Evolutionary conservation across 371 early-diverging fungal genomes (phyloP), one percentile per base, ranked within the genome.

Genomic region (Nematocida minor): DNA sequence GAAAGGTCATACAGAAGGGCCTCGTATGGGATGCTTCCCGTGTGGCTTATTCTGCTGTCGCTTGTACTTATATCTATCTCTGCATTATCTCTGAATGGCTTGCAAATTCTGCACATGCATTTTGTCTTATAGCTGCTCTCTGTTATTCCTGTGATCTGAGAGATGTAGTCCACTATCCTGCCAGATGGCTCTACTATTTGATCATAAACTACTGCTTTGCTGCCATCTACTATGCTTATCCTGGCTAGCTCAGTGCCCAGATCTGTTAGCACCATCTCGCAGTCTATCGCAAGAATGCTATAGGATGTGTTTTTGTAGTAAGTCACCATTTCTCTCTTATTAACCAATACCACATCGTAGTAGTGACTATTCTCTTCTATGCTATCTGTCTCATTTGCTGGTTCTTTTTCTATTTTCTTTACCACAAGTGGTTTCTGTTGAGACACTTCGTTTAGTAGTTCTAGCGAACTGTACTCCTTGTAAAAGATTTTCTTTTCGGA

Each of bases 251-350:
- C 80, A 47, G 53, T 74, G 11, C 83, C 83, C 18, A 42, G 27
- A 16, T 55, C 57, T 34, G 82, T 84, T 22, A 48, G 27, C 25
- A 84, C 80, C 84, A 84, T 85, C 57, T 85, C 85, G 48, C 84
- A 79, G 74, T 85, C 85, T 18, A 85, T 41, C 18, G 66, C 7
- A 18, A 84, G 67, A 18, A 85, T 34, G 27, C 60, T 54, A 66
- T 85, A 46, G 22, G 49, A 9, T 2, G 48, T 79, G 18, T 20
- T 9, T 0, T 25, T 22, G 2, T 22, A 38, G 38, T 41, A 80
- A 48, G 32, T 7, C 22, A 69, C 18, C 41, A 54, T 46, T 40
- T 36, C 22, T 40, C 29, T 3, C 22, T 40, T 66, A 49, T 74
- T 49, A 6, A 74, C 53, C 40, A 14, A 11, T 20, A 64, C 66